Evolutionary conservation across 805 yeast genomes (phyloP).

Genomic region (Komagataella mondaviorum): DNA sequence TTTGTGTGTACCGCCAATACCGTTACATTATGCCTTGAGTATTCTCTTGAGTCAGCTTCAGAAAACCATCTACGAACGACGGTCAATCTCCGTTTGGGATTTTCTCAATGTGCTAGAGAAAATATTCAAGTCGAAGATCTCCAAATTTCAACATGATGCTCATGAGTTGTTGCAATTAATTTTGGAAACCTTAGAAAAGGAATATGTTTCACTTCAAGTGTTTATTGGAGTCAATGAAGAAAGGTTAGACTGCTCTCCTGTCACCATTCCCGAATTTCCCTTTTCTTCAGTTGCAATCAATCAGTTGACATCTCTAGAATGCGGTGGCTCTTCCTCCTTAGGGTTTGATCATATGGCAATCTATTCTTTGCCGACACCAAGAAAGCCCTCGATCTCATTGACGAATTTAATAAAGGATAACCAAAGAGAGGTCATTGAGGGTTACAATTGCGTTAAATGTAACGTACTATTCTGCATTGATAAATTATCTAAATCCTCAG

Average conservation of each 20-base stretch:
- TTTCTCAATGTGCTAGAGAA: constrained; percentile 60
- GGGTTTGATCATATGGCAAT: constrained; percentile 51
- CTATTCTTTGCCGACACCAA: constrained; percentile 67
- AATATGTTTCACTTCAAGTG: constrained; percentile 30
- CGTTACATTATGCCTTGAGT: constrained; percentile 44
- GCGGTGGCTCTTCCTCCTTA: constrained; percentile 49
- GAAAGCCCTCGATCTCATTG: constrained; percentile 21
- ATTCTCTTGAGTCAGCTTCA: constrained; percentile 42
- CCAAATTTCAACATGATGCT: constrained; percentile 85
- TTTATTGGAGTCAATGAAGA: constrained; percentile 8
- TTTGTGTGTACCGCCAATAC: constrained; percentile 2
- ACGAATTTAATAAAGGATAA: constrained; percentile 40
- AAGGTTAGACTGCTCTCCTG: neutral
- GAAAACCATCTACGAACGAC: constrained; percentile 38
- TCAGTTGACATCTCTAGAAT: constrained; percentile 55
- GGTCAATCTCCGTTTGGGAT: constrained; percentile 65
- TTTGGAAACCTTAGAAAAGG: constrained; percentile 65
- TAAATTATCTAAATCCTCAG: constrained; percentile 7
- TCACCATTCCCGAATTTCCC: constrained; percentile 49
- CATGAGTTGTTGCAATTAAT: constrained; percentile 81
- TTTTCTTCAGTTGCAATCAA: constrained; percentile 56
- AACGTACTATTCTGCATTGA: constrained; percentile 30
- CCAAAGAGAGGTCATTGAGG: constrained; percentile 59
- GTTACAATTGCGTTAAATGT: constrained; percentile 72
- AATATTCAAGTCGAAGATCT: constrained; percentile 60